phyloP scores from a whole-genome alignment of 805 yeast species.

The Yarrowia sp. region DNA sequence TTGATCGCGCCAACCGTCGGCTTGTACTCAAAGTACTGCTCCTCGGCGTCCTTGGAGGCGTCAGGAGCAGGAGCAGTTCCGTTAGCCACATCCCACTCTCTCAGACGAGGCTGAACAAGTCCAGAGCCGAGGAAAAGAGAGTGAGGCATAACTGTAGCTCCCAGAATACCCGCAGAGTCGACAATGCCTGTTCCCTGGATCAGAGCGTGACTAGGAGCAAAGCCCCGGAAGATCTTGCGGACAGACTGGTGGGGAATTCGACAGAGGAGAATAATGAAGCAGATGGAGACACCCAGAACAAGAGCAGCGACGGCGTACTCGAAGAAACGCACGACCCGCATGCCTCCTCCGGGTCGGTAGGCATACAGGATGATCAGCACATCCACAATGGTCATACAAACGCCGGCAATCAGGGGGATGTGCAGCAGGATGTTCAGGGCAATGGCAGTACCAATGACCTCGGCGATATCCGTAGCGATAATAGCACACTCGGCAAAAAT shows the following conservation, averaged over 20 bases:
- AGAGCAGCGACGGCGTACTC: slow-evolving; percentile 77
- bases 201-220: slow-evolving; percentile 51
- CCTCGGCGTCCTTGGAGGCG: background rate
- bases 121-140: slow-evolving; percentile 85
- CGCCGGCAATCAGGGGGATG: slow-evolving; percentile 80
- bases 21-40: slow-evolving; percentile 45
- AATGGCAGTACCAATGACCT: slow-evolving; percentile 96
- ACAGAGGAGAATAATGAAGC: slow-evolving; percentile 75
- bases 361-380: slow-evolving; percentile 84
- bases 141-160: slow-evolving; percentile 96
- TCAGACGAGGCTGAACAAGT: slow-evolving; percentile 78
- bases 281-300: slow-evolving; percentile 77
- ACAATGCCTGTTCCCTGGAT: slow-evolving; percentile 67
- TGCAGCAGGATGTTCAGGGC: slow-evolving; percentile 79
- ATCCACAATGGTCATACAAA: slow-evolving; percentile 78
- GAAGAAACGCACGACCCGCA: slow-evolving; percentile 71
- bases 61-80: slow-evolving; percentile 44
- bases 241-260: slow-evolving; percentile 58
- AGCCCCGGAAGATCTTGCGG: slow-evolving; percentile 67
- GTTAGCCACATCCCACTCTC: slow-evolving; percentile 68
- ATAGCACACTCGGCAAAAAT: slow-evolving; percentile 85
- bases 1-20: slow-evolving; percentile 74
- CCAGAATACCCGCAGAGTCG: slow-evolving; percentile 78
- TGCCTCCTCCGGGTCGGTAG: slow-evolving; percentile 80
- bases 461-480: slow-evolving; percentile 94